A percentile compares a stretch with the other conserved stretches of the same genome.
Conservation (phyloP, 2,329 filamentous ascomycete genomes). For the Epichloe brachyelytri region DNA sequence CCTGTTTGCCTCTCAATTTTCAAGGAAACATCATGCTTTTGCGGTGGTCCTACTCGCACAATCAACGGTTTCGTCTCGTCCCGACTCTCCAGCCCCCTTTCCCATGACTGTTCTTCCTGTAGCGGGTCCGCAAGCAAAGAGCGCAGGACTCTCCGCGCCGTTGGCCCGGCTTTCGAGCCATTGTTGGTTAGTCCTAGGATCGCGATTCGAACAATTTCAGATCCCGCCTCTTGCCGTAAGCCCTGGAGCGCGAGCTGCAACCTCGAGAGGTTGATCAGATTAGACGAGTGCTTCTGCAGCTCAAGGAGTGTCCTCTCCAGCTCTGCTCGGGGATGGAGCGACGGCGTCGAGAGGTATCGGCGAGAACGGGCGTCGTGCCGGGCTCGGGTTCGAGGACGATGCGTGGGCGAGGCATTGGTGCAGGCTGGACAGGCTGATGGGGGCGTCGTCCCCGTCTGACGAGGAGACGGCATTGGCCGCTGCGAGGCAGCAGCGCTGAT, state of each 20-base stretch:
- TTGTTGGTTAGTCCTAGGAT: slow-evolving; percentile 35
- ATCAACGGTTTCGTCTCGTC: slow-evolving; percentile 45
- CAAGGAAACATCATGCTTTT: slow-evolving; percentile 17
- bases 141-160: slow-evolving; percentile 53
- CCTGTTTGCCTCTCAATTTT: slow-evolving; percentile 21
- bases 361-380: slow-evolving; percentile 10
- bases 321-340: slow-evolving; percentile 30
- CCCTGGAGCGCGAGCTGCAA: slow-evolving; percentile 60
- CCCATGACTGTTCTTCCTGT: slow-evolving; percentile 50
- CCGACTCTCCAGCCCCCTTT: slow-evolving; percentile 43
- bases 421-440: slow-evolving; percentile 20
- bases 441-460: slow-evolving; percentile 8
- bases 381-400: slow-evolving; percentile 9
- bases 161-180: slow-evolving; percentile 25
- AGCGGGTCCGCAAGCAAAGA: slow-evolving; percentile 61
- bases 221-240: slow-evolving; percentile 40
- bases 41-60: slow-evolving; percentile 36
- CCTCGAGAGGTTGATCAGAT: slow-evolving; percentile 53
- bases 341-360: slow-evolving; percentile 17
- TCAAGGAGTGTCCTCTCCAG: slow-evolving; percentile 46
- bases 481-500: slow-evolving; percentile 16
- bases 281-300: slow-evolving; percentile 47
- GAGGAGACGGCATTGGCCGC: slow-evolving; percentile 16
- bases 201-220: slow-evolving; percentile 46
- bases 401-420: slow-evolving; percentile 11